phyloP scores from a whole-genome alignment of 495 filamentous ascomycete genomes.

The Penicillium desertorum region DNA sequence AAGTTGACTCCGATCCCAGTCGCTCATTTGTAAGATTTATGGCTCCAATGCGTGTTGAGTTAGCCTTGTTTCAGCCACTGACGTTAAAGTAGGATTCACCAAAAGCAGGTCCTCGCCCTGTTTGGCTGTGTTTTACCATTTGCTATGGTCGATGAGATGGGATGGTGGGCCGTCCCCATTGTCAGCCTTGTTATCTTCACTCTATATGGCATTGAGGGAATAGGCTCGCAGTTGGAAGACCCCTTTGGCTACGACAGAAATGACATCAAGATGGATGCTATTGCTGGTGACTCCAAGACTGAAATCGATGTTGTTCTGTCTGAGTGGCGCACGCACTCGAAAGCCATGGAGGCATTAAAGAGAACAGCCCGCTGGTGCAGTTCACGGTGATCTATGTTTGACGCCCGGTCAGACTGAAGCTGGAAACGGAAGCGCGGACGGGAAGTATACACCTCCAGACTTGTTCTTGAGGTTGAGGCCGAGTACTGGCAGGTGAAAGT shows the following conservation, averaged over 20 bases:
- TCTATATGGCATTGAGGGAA: slow-evolving; percentile 72
- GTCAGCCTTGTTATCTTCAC: slow-evolving; percentile 69
- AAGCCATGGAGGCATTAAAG: slow-evolving; percentile 23
- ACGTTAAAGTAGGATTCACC: slow-evolving; percentile 55
- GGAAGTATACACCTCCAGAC: slow-evolving; percentile 34
- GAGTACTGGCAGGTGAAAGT: slow-evolving; percentile 8
- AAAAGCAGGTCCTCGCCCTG: slow-evolving; percentile 71
- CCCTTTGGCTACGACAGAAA: slow-evolving; percentile 74
- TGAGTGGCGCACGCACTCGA: slow-evolving; percentile 55
- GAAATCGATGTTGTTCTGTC: slow-evolving; percentile 64
- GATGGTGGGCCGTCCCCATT: slow-evolving; percentile 71
- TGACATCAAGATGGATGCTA: slow-evolving; percentile 77
- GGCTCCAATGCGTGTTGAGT: neutral
- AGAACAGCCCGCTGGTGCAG: neutral
- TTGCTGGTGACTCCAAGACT: slow-evolving; percentile 63
- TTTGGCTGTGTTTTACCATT: slow-evolving; percentile 74
- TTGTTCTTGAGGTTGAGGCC: slow-evolving; percentile 36
- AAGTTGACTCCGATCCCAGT: slow-evolving; percentile 69
- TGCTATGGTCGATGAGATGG: slow-evolving; percentile 69
- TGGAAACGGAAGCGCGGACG: slow-evolving; percentile 9
- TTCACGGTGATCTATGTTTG: slow-evolving; percentile 19
- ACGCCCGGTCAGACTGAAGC: slow-evolving; percentile 9
- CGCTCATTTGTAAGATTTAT: slow-evolving; percentile 60
- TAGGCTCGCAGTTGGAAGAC: slow-evolving; percentile 72
- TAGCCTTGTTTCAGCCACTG: neutral